Percentiles rank a stretch among this genome's conserved stretches.
Evolutionary conservation across 202 grass and related monocot species (phyloP).

Genomic region (Sporobolus alterniflorus): DNA sequence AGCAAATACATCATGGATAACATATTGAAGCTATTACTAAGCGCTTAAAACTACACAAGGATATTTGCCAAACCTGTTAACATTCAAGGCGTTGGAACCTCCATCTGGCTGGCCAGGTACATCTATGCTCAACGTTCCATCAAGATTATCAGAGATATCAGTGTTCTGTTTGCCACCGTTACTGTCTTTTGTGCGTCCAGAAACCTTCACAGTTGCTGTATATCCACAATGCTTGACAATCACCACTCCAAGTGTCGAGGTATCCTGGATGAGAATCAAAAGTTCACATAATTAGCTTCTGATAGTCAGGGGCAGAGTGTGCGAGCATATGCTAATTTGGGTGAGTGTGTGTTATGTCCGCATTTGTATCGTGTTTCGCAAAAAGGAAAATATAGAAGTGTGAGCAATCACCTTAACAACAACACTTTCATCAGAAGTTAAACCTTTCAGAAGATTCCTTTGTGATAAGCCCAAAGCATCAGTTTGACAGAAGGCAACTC

Average conservation of each 20-base stretch:
- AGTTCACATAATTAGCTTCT: slow-evolving; percentile 11
- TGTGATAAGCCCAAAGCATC: slow-evolving; percentile 59
- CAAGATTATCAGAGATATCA: slow-evolving; percentile 57
- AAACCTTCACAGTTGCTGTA: slow-evolving; percentile 84
- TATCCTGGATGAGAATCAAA: slow-evolving; percentile 64
- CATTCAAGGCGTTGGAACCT: slow-evolving; percentile 89
- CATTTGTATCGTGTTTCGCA: neutral
- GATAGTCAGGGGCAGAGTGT: neutral
- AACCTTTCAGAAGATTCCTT: slow-evolving; percentile 97
- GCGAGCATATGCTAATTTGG: neutral
- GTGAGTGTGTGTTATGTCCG: neutral
- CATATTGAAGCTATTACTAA: slow-evolving; percentile 2
- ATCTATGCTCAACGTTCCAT: slow-evolving; percentile 62
- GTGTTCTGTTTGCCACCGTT: slow-evolving; percentile 40
- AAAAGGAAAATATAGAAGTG: slow-evolving; percentile 20
- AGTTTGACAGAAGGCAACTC: slow-evolving; percentile 46
- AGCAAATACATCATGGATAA: slow-evolving; percentile 4
- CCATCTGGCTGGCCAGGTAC: slow-evolving; percentile 81
- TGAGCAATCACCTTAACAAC: slow-evolving; percentile 68
- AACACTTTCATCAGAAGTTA: slow-evolving; percentile 87
- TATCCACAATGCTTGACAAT: slow-evolving; percentile 98
- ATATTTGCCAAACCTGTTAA: slow-evolving; percentile 78
- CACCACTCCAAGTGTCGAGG: slow-evolving; percentile 73
- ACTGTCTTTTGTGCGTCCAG: slow-evolving; percentile 34
- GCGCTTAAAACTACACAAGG: slow-evolving; percentile 8